Evolutionary conservation across 139 green algal species (phyloP), one percentile per base, ranked within the genome.

Genomic region (Haematococcus sp.): DNA sequence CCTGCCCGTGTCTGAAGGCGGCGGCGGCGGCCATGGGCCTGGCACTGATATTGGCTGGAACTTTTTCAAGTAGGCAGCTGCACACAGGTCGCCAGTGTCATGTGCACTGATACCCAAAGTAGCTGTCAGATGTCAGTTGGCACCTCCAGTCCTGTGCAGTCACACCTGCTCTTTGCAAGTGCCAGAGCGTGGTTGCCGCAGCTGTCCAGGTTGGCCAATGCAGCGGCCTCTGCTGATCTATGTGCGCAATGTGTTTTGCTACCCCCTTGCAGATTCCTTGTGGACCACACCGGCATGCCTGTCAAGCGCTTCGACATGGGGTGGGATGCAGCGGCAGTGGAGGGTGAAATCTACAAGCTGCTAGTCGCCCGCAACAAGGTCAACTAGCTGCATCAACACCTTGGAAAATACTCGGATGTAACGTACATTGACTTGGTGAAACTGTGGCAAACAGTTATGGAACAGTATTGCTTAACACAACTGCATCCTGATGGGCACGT

Each of bases 11-110:
- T 63, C 46, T 0, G 54, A 86, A 22, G 78, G 77, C 9, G 83
- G 87, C 43, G 81, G 85, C 19, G 76, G 75, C 4, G 88, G 76
- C 19, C 23, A 64, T 23, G 71, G 66, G 0, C 22, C 69, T 1
- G 80, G 85, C 54, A 52, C 69, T 20, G 89, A 92, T 25, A 61
- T 92, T 20, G 70, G 63, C 7, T 95, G 90, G 90, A 95, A 95
- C 78, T 49, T 49, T 11, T 49, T 49, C 40, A 49, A 49, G 40
- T 94, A 92, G n/a, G n/a, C n/a, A n/a, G n/a, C n/a, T n/a, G n/a
- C n/a, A n/a, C n/a, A 52, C 60, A 86, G 52, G 70, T 76, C 56
- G 4, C 55, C 1, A 28, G 66, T 0, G 31, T 3, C 3, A 5
- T 1, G 44, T 1, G 25, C 0, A 2, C n/a, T 55, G 46, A 55